phyloP scores from a whole-genome alignment of 345 rosid genomes.

The Anastatica hierochuntica region DNA sequence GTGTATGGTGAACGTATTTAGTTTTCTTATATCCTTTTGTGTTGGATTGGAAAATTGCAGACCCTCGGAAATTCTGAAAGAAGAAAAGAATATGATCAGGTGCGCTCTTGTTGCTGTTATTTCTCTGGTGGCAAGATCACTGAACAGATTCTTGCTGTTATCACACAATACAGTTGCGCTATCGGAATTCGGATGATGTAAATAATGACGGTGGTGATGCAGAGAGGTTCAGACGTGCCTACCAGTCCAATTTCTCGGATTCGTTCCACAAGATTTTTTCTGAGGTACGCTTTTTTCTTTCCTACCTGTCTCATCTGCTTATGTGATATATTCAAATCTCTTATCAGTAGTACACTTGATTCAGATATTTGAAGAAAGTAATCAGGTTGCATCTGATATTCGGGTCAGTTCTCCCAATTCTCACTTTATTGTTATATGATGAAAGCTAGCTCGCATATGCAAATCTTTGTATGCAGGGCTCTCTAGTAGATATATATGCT shows the following conservation, averaged over 20 bases:
- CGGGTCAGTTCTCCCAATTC: constrained; percentile 40
- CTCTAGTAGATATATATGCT: constrained; percentile 1
- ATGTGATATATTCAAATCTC: constrained; percentile 11
- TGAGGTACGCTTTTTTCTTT: constrained; percentile 41
- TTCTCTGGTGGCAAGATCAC: not conserved
- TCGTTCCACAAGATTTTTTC: constrained; percentile 84
- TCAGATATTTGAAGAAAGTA: constrained; percentile 65
- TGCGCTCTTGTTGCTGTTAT: constrained; percentile 12
- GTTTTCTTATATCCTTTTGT: constrained; percentile 1
- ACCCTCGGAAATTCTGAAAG: constrained; percentile 50
- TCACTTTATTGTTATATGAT: constrained; percentile 2
- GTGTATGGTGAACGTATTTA: not conserved
- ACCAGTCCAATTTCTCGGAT: constrained; percentile 59
- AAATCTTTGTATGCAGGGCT: not conserved
- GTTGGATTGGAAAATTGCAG: constrained; percentile 28
- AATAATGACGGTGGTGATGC: constrained; percentile 44
- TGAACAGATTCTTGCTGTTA: not conserved
- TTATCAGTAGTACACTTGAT: constrained; percentile 18
- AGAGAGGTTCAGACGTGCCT: constrained; percentile 44
- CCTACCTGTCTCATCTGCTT: not conserved
- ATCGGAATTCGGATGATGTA: constrained; percentile 33
- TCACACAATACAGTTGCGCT: constrained; percentile 30
- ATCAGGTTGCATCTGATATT: constrained; percentile 49
- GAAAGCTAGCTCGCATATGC: constrained; percentile 7
- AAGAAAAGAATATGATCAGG: constrained; percentile 69